Base-by-base conservation (phyloP, 345 rosid genomes). In the Citrus inodora region DNA sequence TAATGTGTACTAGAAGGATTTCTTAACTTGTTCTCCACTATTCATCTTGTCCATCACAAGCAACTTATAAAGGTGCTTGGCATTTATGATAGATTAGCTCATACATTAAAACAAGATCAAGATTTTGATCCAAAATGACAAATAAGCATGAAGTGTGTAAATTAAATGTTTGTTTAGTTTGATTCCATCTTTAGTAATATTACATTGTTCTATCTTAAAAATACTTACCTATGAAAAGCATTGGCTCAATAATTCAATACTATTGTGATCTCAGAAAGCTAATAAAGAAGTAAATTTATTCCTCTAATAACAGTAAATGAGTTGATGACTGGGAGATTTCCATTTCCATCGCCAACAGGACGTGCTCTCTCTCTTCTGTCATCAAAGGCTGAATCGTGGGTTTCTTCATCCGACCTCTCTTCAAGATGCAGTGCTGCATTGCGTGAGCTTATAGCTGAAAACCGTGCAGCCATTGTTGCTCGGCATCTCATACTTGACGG, bases 331-430 rank as follows among this genome's bases (percentile, higher is more conserved):
- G 87, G 74, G 68, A 55, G 82, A 79, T 76, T 80, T 46, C 67
- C 81, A 27, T 78, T 83, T 14, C 28, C 81, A 66, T 73, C 70
- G 24, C 60, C 77, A 56, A 56, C 80, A 59, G 89, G 83, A 51
- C 64, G 84, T 88, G 93, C 89, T 90, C 86, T 82, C 91, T 90
- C 93, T 90, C 93, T 90, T 90, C 91, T 90, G 93, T 90, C 93
- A 90, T 80, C 86, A 0, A 70, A 67, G 65, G 64, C 80, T 21
- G 84, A 81, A 27, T 68, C 83, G 7, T 85, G 84, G 88, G 62
- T 79, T 72, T 84, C 83, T 48, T 80, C 89, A 4, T 80, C 90
- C 1, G 91, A 90, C 64, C 81, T 90, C 46, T 85, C 91, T 48
- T 76, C 76, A 3, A 78, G 89, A 84, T 87, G 88, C 19, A 87